Percentiles rank a stretch among this genome's conserved stretches.
Evolutionary conservation across 2,329 filamentous ascomycete species (phyloP).

Genomic region (Epichloe brachyelytri): DNA sequence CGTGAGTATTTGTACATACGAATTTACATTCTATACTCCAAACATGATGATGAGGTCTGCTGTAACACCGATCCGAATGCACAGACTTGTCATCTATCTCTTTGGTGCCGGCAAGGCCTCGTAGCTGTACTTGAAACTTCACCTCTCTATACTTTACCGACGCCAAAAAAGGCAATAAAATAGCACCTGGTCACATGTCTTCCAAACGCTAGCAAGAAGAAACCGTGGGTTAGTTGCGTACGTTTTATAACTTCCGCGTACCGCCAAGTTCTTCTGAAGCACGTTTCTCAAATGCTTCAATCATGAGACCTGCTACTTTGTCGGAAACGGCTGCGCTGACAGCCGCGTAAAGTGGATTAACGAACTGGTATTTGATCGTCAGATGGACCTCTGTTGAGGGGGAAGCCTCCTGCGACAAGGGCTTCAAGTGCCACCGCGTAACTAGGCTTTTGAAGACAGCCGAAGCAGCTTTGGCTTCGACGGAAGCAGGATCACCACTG

Average conservation of each 20-base stretch:
- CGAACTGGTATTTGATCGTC: conserved; percentile 69
- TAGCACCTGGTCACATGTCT: no score
- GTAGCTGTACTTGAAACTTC: no score
- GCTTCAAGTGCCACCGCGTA: conserved; percentile 55
- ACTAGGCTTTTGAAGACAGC: conserved; percentile 53
- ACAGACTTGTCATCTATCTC: neutral
- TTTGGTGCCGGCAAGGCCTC: no score
- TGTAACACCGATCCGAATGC: neutral
- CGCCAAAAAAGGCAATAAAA: no score
- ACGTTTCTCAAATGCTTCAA: conserved; percentile 80
- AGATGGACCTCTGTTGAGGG: conserved; percentile 58
- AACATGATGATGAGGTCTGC: neutral
- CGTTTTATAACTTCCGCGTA: neutral
- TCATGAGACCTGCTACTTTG: conserved; percentile 77
- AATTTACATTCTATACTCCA: neutral
- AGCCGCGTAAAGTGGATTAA: conserved; percentile 75
- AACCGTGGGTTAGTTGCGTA: no score
- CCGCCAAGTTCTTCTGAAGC: conserved; percentile 37
- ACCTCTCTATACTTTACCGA: no score
- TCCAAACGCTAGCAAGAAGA: no score
- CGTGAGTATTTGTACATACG: neutral
- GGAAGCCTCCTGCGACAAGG: conserved; percentile 18
- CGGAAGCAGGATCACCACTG: conserved; percentile 41
- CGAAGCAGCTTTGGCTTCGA: conserved; percentile 26
- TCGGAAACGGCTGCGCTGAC: conserved; percentile 72